Conservation (phyloP, 768 basidiomycete species). For the Tricholoma terreum region DNA sequence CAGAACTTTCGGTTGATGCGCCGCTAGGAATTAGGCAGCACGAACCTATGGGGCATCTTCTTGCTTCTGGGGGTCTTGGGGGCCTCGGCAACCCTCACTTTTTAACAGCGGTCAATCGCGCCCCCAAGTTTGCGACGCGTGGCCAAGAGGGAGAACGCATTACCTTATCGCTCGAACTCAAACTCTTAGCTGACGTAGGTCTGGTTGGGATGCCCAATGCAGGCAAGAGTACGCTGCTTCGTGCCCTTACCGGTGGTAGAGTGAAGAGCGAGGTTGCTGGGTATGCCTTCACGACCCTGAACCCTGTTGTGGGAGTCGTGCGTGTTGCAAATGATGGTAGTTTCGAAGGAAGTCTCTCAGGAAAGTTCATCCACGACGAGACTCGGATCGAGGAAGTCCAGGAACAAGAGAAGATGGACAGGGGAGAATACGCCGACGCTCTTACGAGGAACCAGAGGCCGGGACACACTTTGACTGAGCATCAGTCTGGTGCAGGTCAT, state of each 20-base stretch:
- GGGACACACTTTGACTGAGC: constrained; percentile 15
- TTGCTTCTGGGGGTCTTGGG: constrained; percentile 75
- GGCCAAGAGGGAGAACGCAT: constrained; percentile 75
- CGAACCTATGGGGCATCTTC: constrained; percentile 56
- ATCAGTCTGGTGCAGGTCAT: constrained; percentile 33
- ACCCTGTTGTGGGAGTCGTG: constrained; percentile 90
- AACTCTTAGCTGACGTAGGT: constrained; percentile 91
- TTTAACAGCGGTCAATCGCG: constrained; percentile 59
- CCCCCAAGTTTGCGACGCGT: constrained; percentile 84
- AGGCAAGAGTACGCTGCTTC: constrained; percentile 87
- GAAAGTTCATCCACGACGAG: constrained; percentile 59
- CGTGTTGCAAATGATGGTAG: constrained; percentile 77
- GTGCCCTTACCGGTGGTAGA: constrained; percentile 83
- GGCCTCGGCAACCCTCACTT: constrained; percentile 93
- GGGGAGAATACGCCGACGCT: constrained; percentile 50
- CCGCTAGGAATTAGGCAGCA: constrained; percentile 59
- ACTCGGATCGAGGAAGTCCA: constrained; percentile 53
- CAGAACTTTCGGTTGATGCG: constrained; percentile 46
- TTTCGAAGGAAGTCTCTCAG: constrained; percentile 59
- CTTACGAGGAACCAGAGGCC: constrained; percentile 47
- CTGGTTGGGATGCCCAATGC: constrained; percentile 96
- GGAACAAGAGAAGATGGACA: constrained; percentile 43
- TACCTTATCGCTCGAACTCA: constrained; percentile 87
- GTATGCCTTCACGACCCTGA: constrained; percentile 94
- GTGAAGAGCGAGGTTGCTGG: constrained; percentile 83